Evolutionary conservation across 768 basidiomycete species (phyloP), one percentile per base, ranked within the genome.

Genomic region (Lentinus tigrinus): DNA sequence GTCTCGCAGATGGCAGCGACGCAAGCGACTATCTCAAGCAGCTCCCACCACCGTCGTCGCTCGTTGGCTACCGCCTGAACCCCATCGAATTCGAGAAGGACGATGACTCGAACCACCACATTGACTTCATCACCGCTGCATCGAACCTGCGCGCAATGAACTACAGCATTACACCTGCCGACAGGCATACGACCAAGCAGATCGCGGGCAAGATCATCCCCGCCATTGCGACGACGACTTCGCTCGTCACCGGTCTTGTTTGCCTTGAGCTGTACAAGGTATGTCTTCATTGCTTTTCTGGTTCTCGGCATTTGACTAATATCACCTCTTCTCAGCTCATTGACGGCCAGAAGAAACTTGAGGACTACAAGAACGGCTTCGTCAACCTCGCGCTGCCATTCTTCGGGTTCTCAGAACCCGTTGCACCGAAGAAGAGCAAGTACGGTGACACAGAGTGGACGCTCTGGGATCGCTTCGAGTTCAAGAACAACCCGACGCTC

Each of bases 51-150:
- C 96, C 97, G 0, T 92, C 95, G 2, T 91, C 92, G 17, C 77
- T 99, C 40, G 95, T 89, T 49, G 97, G 97, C n/a, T 99, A 95
- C 77, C 89, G 97, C 54, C 82, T 99, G 47, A 90, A 79, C 51
- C 93, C 96, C 3, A 96, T 95, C 49, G 95, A 97, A 67, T 99
- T 99, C 64, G 97, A 99, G 80, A 99, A 99, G 77, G 97, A 99
- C 68, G 96, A 98, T 66, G 97, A 99, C 70, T 84, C 89, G 50
- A 99, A 99, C 75, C 85, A 91, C 75, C 97, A 99, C 74, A 98
- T 99, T 70, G 97, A 96, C 75, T 98, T 98, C 75, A 96, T 99
- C 74, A 98, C 95, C 36, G 91, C 97, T 8, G 92, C 96, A 7
- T 97, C 94, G 49, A 98, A 99, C 77, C 81, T 98, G 53, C 91